Evolutionary conservation across 805 yeast species (phyloP), one percentile per base, ranked within the genome.

Genomic region (Komagataella pastoris): DNA sequence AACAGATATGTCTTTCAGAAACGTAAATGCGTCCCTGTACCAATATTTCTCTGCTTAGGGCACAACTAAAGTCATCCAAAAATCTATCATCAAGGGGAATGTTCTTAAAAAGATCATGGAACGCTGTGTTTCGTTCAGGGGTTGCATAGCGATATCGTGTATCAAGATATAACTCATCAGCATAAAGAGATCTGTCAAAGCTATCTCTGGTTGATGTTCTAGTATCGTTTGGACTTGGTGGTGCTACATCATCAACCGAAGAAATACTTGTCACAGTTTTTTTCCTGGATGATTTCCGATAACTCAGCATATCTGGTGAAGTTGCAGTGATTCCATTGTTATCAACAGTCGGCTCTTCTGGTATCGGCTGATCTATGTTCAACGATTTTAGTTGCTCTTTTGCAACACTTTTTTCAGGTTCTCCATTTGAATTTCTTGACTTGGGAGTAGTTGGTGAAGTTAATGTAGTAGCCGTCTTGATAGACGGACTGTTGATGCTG

Each of bases 1-100:
- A 93, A 61, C 97, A 88, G 3, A 91, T 61, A 59, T 83, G 80
- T 50, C 77, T 75, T 56, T 87, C 90, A 17, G 95, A 79, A 7
- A 93, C 74, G 62, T 87, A 93, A 24, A 93, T 59, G 50, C 95
- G 72, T 3, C 99, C 99, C 61, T 93, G 97, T 7, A 88, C 68
- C 36, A 91, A 70, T 49, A 89, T 87, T 56, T 91, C 98, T 54
- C 88, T 73, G 56, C 90, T 84, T 51, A 91, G 68, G 0, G 97
- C 97, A 71, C 98, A 93, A 24, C 88, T 79, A 59, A 85, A 90
- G 59, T 89, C 97, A 60, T 88, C 97, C 43, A 91, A 63, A 14
- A 91, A 68, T 50, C 83, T 70, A 59, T 91, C 97, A 48, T 79
- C 75, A 21, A 68, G 67, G 2, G 90, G 85, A 2, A 88, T 69